Evolutionary conservation across 768 basidiomycete genomes (phyloP).

Genomic region (Crassisporium funariophilum): DNA sequence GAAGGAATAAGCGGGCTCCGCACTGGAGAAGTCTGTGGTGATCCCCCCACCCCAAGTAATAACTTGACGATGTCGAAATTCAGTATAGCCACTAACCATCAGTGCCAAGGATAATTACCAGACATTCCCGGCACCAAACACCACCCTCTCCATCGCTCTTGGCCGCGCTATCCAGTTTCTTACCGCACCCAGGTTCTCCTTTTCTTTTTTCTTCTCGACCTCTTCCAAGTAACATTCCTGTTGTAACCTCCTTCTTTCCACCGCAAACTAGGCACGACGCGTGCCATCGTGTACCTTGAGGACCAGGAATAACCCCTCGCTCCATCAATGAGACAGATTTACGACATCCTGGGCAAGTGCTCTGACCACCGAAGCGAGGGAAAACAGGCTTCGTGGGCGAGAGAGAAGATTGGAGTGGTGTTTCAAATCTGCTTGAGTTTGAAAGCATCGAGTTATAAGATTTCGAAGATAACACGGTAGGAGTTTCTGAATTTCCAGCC

Average conservation of each 20-base stretch:
- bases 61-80: slow-evolving; percentile 40
- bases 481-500: too few relatives aligned
- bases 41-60: slow-evolving; percentile 51
- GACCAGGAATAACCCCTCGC: slow-evolving; percentile 81
- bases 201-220: slow-evolving; percentile 50
- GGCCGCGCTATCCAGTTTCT: slow-evolving; percentile 81
- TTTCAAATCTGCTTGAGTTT: slow-evolving; percentile 31
- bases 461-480: slow-evolving; percentile 14
- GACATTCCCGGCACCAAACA: slow-evolving; percentile 85
- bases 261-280: slow-evolving; percentile 77
- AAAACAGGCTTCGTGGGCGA: slow-evolving; percentile 32
- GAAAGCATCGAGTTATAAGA: slow-evolving; percentile 13
- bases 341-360: slow-evolving; percentile 75
- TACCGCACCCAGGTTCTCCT: slow-evolving; percentile 76
- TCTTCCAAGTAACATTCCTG: slow-evolving; percentile 37
- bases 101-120: slow-evolving; percentile 47
- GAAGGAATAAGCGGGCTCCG: slow-evolving; percentile 49
- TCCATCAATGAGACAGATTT: slow-evolving; percentile 82
- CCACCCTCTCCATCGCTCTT: slow-evolving; percentile 68
- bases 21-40: slow-evolving; percentile 55
- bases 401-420: slow-evolving; percentile 17
- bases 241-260: slow-evolving; percentile 57
- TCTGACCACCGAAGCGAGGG: slow-evolving; percentile 61
- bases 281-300: slow-evolving; percentile 83
- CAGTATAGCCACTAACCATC: slow-evolving; percentile 1